These are phyloP conservation scores for Arachis stenosperma DNA, from an alignment of 306 rosid species.

Conservation along the genomic window DNA sequence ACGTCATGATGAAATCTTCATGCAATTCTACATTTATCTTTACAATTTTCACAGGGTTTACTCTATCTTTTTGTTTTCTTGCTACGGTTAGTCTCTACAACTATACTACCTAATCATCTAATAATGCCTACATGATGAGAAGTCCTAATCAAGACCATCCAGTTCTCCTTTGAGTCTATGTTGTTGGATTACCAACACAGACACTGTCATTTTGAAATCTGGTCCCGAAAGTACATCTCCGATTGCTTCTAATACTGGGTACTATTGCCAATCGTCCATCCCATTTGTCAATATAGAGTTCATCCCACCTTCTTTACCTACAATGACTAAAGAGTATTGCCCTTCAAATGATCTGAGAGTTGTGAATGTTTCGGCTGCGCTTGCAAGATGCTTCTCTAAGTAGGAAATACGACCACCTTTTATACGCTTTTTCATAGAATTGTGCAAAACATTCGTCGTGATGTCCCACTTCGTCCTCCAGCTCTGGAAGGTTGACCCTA, in stretches of 20 bases:
- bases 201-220: constrained; percentile 61
- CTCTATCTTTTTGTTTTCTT: constrained; percentile 36
- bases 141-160: constrained; percentile 93
- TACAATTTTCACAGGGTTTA: constrained; percentile 46
- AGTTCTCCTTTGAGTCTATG: constrained; percentile 71
- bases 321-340: constrained; percentile 70
- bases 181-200: constrained; percentile 85
- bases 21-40: constrained; percentile 44
- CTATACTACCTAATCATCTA: constrained; percentile 50
- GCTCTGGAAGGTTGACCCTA: constrained; percentile 53
- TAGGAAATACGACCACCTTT: constrained; percentile 62
- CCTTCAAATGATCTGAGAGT: constrained; percentile 81
- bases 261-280: constrained; percentile 94
- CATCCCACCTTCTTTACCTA: constrained; percentile 79
- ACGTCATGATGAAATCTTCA: constrained; percentile 3
- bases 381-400: constrained; percentile 74
- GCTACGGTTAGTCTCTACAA: constrained; percentile 48
- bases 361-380: constrained; percentile 74
- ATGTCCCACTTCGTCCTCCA: constrained; percentile 64
- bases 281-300: constrained; percentile 77
- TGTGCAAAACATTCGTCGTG: constrained; percentile 87
- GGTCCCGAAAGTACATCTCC: constrained; percentile 97
- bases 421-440: constrained; percentile 67
- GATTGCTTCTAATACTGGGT: constrained; percentile 87
- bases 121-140: constrained; percentile 62